A percentile compares a stretch with the other conserved stretches of the same genome.
These are phyloP conservation scores for Colletotrichum australisinense DNA, from an alignment of 2,329 filamentous ascomycete species.

Conservation along the genomic window DNA sequence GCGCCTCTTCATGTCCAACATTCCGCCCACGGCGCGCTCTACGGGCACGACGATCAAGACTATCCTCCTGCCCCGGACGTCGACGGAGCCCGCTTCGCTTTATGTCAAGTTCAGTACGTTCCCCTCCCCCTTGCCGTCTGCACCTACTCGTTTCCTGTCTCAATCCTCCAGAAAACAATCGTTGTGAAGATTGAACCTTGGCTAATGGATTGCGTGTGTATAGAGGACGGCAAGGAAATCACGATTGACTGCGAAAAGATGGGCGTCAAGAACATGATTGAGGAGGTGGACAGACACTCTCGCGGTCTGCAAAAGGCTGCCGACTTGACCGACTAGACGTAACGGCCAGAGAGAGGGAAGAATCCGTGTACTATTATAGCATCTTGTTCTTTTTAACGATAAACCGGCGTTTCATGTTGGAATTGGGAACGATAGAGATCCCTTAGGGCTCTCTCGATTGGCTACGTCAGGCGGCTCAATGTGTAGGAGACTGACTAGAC, in stretches of 20 bases:
- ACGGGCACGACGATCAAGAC: constrained; percentile 82
- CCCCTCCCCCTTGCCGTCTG: background rate
- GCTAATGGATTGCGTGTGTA: constrained; percentile 47
- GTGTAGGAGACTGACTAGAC: background rate
- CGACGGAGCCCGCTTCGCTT: constrained; percentile 76
- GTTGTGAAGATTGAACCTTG: no score
- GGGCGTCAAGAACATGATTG: constrained; percentile 86
- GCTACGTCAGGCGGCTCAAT: constrained; percentile 11
- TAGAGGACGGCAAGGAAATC: constrained; percentile 94
- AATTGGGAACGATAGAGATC: constrained; percentile 23
- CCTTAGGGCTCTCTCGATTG: constrained; percentile 25
- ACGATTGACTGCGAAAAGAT: constrained; percentile 83
- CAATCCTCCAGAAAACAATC: no score
- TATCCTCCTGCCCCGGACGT: constrained; percentile 77
- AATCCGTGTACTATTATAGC: constrained; percentile 32
- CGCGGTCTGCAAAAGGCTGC: constrained; percentile 84
- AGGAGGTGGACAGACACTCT: constrained; percentile 92
- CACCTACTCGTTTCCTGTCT: no score
- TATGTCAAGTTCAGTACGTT: constrained; percentile 87
- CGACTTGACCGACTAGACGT: constrained; percentile 69
- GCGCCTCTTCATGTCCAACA: constrained; percentile 85
- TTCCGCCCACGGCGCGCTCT: constrained; percentile 82
- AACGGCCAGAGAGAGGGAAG: background rate
- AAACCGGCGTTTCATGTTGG: constrained; percentile 30
- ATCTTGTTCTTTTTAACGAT: constrained; percentile 16